These are phyloP conservation scores for Apiospora arundinis DNA, from an alignment of 2,329 filamentous ascomycete genomes.

Conservation along the genomic window DNA sequence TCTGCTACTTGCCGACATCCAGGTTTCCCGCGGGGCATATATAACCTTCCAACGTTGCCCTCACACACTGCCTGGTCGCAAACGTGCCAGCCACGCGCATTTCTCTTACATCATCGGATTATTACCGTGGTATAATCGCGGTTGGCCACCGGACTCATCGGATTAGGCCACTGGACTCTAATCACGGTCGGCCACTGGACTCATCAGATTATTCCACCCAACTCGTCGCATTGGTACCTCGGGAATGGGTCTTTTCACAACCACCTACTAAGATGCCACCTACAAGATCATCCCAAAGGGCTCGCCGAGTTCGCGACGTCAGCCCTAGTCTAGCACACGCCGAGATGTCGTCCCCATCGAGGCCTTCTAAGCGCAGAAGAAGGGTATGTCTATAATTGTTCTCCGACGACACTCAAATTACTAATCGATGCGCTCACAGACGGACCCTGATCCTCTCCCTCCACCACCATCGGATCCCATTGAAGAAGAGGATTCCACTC, in stretches of 20 bases:
- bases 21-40: neutral
- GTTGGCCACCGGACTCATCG: constrained; percentile 7
- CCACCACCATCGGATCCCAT: constrained; percentile 48
- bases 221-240: too few species aligned
- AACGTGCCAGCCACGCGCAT: constrained; percentile 18
- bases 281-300: constrained; percentile 45
- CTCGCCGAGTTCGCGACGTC: constrained; percentile 41
- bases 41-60: neutral
- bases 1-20: neutral
- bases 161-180: constrained; percentile 6
- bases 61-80: neutral
- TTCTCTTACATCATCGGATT: constrained; percentile 16
- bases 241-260: constrained; percentile 6
- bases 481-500: constrained; percentile 53
- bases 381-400: constrained; percentile 51
- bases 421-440: constrained; percentile 13
- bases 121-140: neutral
- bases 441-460: constrained; percentile 32
- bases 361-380: constrained; percentile 69
- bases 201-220: neutral
- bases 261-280: constrained; percentile 42
- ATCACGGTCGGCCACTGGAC: neutral
- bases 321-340: constrained; percentile 41
- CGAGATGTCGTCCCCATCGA: constrained; percentile 63
- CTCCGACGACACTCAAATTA: neutral